A percentile compares a stretch with the other conserved stretches of the same genome.
These are phyloP conservation scores for Schizothecium vesticola DNA, from an alignment of 495 filamentous ascomycete species.

Conservation along the genomic window DNA sequence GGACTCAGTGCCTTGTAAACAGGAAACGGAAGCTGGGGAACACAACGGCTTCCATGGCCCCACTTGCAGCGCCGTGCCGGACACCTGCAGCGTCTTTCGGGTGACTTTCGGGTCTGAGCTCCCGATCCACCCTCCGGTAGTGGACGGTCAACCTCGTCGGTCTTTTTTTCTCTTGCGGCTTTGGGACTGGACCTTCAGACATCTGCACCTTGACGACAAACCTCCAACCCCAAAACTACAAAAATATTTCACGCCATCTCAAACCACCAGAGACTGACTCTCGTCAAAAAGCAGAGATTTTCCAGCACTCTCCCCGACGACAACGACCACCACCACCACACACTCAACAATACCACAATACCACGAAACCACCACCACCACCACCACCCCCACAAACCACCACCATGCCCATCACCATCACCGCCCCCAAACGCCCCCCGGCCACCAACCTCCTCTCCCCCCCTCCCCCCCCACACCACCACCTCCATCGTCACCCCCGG, in stretches of 20 bases:
- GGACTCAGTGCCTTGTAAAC: not conserved
- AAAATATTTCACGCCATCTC: not conserved
- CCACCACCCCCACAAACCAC: slow-evolving; percentile 1
- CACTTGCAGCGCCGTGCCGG: not conserved
- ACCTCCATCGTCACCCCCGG: slow-evolving; percentile 75
- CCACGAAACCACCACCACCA: not conserved
- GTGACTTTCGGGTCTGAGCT: not conserved
- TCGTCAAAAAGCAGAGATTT: not conserved
- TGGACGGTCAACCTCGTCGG: not conserved
- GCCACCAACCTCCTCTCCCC: not conserved
- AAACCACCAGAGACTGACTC: not conserved
- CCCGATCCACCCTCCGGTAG: not conserved
- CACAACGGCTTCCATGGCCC: not conserved
- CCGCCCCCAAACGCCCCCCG: slow-evolving; percentile 49
- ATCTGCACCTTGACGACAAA: not conserved
- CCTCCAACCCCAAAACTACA: not conserved
- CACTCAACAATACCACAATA: too few relatives aligned
- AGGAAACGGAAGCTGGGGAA: not conserved
- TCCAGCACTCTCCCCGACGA: not conserved
- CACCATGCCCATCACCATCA: slow-evolving; percentile 76
- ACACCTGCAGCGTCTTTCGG: not conserved
- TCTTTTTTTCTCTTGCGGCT: not conserved
- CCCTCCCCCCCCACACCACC: not conserved
- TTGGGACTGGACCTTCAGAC: not conserved
- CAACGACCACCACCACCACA: not conserved